Percentiles rank a stretch among this genome's conserved stretches.
Conservation (phyloP, 805 yeast species). For the Lipomyces sp. region DNA sequence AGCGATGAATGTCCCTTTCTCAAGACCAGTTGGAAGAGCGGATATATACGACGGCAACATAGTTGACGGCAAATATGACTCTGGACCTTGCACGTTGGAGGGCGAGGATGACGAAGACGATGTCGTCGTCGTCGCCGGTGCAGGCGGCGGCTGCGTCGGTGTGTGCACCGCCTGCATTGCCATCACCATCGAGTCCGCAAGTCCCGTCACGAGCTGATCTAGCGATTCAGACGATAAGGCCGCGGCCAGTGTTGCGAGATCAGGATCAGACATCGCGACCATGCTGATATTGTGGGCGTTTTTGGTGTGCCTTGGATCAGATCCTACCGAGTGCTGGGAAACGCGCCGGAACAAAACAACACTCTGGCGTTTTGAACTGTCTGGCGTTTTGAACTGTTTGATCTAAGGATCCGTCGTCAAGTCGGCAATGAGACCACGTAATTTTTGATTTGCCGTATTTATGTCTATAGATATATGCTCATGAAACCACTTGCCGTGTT, state of each 20-base stretch:
- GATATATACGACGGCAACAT: constrained; percentile 89
- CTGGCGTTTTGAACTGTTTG: too few relatives aligned
- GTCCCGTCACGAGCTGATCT: constrained; percentile 22
- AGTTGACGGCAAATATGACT: constrained; percentile 14
- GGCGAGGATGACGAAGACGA: constrained; percentile 18
- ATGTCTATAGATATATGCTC: too few relatives aligned
- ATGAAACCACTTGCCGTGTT: too few relatives aligned
- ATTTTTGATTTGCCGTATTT: too few relatives aligned
- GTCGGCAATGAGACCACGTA: too few relatives aligned
- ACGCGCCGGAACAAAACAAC: too few relatives aligned
- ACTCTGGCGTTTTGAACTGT: too few relatives aligned
- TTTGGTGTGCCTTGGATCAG: background rate
- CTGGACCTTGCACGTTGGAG: constrained; percentile 1
- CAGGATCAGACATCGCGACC: constrained; percentile 17
- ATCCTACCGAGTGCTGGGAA: too few relatives aligned
- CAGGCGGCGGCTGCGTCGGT: background rate
- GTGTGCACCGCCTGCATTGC: constrained; percentile 16
- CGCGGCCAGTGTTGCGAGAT: constrained; percentile 25
- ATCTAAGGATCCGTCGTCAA: too few relatives aligned
- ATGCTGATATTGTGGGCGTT: background rate
- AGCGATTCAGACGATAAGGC: constrained; percentile 24
- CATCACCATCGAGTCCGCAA: constrained; percentile 26
- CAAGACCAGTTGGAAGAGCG: constrained; percentile 75
- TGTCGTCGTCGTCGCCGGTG: too few relatives aligned
- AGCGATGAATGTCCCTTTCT: constrained; percentile 74